phyloP scores from a whole-genome alignment of 495 filamentous ascomycete genomes.

The Talaromyces thailandensis region DNA sequence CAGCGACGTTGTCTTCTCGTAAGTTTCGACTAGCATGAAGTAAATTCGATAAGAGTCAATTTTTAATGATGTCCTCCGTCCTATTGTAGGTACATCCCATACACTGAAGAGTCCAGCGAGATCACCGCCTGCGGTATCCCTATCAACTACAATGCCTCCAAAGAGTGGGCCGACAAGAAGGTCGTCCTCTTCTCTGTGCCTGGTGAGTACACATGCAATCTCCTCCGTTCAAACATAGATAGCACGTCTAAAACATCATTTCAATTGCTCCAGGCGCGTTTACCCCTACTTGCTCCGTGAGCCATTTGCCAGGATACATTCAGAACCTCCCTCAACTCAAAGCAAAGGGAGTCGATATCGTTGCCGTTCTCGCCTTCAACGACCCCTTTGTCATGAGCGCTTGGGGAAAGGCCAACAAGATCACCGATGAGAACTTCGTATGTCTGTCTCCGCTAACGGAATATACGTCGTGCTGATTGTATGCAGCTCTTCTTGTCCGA shows the following conservation, averaged over 20 bases:
- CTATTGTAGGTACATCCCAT: slow-evolving; percentile 56
- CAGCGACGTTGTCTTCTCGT: slow-evolving; percentile 63
- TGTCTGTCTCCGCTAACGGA: slow-evolving; percentile 17
- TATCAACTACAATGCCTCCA: slow-evolving; percentile 71
- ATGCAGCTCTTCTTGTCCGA: slow-evolving; percentile 72
- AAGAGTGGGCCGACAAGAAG: slow-evolving; percentile 83
- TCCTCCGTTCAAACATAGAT: neutral
- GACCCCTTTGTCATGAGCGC: slow-evolving; percentile 90
- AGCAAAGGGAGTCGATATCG: slow-evolving; percentile 76
- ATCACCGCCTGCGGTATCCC: slow-evolving; percentile 72
- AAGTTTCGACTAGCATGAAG: slow-evolving; percentile 12
- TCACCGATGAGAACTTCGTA: slow-evolving; percentile 69
- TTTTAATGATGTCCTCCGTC: slow-evolving; percentile 2
- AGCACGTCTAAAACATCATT: neutral
- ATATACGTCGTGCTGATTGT: slow-evolving; percentile 14
- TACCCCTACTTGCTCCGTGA: slow-evolving; percentile 85
- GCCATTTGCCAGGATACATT: slow-evolving; percentile 83
- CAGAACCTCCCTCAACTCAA: slow-evolving; percentile 61
- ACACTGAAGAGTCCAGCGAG: slow-evolving; percentile 50
- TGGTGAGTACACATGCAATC: slow-evolving; percentile 31
- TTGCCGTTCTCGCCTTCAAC: slow-evolving; percentile 82
- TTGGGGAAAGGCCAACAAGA: slow-evolving; percentile 88
- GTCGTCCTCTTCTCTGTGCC: slow-evolving; percentile 86
- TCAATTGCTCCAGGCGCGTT: slow-evolving; percentile 55
- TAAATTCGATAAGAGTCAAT: slow-evolving; percentile 2